Percentiles rank a stretch among this genome's conserved stretches.
Evolutionary conservation across 2,329 filamentous ascomycete species (phyloP).

Genomic region (Blastomyces silverae): DNA sequence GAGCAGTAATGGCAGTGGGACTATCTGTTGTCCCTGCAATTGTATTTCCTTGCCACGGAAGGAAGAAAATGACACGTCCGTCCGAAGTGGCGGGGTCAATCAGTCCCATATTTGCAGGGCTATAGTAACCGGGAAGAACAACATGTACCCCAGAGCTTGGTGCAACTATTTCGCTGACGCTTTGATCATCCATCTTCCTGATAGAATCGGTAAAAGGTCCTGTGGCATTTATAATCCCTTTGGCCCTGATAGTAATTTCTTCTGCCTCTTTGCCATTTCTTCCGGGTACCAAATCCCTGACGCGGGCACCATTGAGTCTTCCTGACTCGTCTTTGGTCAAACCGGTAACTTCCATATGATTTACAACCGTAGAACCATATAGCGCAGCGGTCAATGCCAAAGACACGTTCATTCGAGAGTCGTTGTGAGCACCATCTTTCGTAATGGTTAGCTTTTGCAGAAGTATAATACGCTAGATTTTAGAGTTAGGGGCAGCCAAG

Average conservation of each 20-base stretch:
- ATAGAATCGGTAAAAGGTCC: conserved; percentile 83
- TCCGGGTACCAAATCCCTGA: conserved; percentile 63
- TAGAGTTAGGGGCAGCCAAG: not conserved
- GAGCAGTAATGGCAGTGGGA: conserved; percentile 62
- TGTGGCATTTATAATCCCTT: conserved; percentile 80
- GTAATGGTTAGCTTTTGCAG: conserved; percentile 19
- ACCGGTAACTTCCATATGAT: conserved; percentile 72
- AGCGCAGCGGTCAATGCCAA: conserved; percentile 83
- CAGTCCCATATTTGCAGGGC: conserved; percentile 76
- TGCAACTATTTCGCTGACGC: conserved; percentile 69
- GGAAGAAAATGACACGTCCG: conserved; percentile 85
- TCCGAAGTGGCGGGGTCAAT: conserved; percentile 83
- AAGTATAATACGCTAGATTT: not conserved
- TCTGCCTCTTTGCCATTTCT: conserved; percentile 55
- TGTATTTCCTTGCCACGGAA: conserved; percentile 88
- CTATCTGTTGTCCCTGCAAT: conserved; percentile 85
- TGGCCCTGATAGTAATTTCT: conserved; percentile 66
- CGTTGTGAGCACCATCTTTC: conserved; percentile 77
- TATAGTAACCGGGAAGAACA: conserved; percentile 80
- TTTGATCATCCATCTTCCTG: conserved; percentile 72
- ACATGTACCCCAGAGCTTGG: conserved; percentile 81
- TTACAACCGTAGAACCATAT: conserved; percentile 74
- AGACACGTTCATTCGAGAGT: conserved; percentile 87
- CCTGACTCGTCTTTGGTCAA: conserved; percentile 69
- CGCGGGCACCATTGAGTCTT: conserved; percentile 63